Base-by-base conservation (phyloP, 2,329 filamentous ascomycete genomes). In the Xylaria sp. region DNA sequence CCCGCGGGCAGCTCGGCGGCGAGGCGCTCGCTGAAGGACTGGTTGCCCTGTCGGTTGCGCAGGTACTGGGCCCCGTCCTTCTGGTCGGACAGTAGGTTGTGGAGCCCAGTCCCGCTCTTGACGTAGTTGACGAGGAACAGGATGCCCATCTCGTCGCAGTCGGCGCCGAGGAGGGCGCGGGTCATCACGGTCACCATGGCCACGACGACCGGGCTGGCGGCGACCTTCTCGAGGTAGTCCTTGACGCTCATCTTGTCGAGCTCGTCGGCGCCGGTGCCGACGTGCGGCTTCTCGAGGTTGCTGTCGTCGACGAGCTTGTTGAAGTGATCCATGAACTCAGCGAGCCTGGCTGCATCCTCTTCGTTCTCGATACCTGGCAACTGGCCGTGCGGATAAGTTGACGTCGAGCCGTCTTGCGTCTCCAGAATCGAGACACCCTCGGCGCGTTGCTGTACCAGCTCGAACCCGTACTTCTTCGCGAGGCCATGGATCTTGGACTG, bases 101-200 rank as follows among this genome's bases (percentile, higher is more conserved):
- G 53, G 2, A 85, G 68, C 0, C 83, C 82, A 4, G 76, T 76
- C 2, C 79, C 78, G 9, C 73, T 75, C 59, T 76, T 78, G 71
- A 77, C 79, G 68, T 85, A 84, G 61, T 82, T 73, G 19, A 86
- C 70, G 60, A 85, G 83, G 62, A 71, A 84, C 1, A 81, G 63
- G 22, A 39, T 38, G 50, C 58, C 47, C 18, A 66, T 60, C 21
- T 58, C 51, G 7, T 34, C 20, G 11, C 29, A 22, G 13, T 58
- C 54, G 18, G 52, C 43, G 7, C 54, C 54, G 17, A 56, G 42
- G 7, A 56, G 34, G 38, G 54, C 24, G 4, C 42, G 26, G 5
- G 45, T 49, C 34, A 37, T 43, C 11, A 39, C 21, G 2, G 49
- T 50, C 2, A 43, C 54, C n/a, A 49, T 24, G 11, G 1, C 21